Base-by-base conservation (phyloP, 2,329 filamentous ascomycete species). In the Hansfordia pulvinata region DNA sequence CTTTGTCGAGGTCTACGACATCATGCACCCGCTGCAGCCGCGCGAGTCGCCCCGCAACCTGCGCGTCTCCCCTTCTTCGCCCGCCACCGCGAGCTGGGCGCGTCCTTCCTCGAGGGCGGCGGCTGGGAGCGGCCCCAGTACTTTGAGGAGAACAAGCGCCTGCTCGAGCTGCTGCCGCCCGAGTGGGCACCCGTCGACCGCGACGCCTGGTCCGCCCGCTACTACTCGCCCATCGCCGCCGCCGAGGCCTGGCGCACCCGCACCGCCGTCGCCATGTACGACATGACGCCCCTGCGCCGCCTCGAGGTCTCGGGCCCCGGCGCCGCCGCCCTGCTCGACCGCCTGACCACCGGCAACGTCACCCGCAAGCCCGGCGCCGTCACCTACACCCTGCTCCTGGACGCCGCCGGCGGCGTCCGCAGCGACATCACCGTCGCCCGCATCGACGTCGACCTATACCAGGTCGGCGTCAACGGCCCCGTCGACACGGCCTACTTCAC, bases 171-270 rank as follows among this genome's bases (percentile, higher is more conserved):
- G 1, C 42, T 76, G 4, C 70, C 72, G 0, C 38, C 52, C 0
- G 50, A 58, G 21, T 76, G 69, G 69, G 52, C 51, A 31, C 65
- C 69, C 0, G 50, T 60, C 1, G 58, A 63, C 19, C 59, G 70
- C 8, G 71, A 76, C 39, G 45, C 58, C 0, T 76, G 71, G 71
- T 69, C 71, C 1, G 49, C 60, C 0, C 49, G 52, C 14, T 69
- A 61, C 33, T 64, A 72, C 41, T 75, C 69, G 0, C 64, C 69
- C 0, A 63, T 75, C 19, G 57, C 61, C 1, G 69, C 67, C 0
- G 69, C 53, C 1, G 71, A 76, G 41, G 71, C 71, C 0, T 76
- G 69, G 69, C 75, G 71, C 51, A 76, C 71, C 2, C 59, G 72
- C 2, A 72, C 68, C 5, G 62, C 66, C 0, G 69, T 64, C 3